phyloP scores from a whole-genome alignment of 2,329 filamentous ascomycete genomes.

The Stagonosporopsis chrysanthemi region DNA sequence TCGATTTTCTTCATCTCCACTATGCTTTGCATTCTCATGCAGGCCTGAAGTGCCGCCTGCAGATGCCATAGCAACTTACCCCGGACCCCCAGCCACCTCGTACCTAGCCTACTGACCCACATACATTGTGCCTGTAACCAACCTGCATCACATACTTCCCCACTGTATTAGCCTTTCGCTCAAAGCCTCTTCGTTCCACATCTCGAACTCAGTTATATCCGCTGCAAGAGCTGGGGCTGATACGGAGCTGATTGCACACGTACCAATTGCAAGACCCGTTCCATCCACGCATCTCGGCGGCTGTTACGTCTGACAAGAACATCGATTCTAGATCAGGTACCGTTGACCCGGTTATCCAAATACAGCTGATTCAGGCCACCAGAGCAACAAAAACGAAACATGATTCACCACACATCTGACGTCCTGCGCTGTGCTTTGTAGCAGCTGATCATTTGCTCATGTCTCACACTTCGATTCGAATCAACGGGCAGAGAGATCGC shows the following conservation, averaged over 20 bases:
- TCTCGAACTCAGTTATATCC: not conserved
- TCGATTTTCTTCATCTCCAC: slow-evolving; percentile 3
- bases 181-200: not conserved
- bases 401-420: slow-evolving; percentile 7
- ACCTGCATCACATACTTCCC: not conserved
- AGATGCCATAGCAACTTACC: slow-evolving; percentile 2
- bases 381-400: slow-evolving; percentile 14
- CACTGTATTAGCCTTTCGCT: slow-evolving; percentile 7
- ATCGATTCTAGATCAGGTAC: slow-evolving; percentile 3
- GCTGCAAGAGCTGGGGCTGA: not conserved
- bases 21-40: slow-evolving; percentile 10
- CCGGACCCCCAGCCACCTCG: slow-evolving; percentile 7
- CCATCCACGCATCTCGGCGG: not conserved
- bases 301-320: slow-evolving; percentile 15
- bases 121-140: not conserved
- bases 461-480: not conserved
- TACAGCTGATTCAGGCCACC: slow-evolving; percentile 9
- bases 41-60: not conserved
- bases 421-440: not conserved
- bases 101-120: not conserved
- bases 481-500: not conserved
- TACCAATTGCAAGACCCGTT: not conserved
- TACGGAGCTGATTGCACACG: not conserved
- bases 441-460: not conserved
- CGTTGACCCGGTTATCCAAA: not conserved